phyloP scores from a whole-genome alignment of 2,329 filamentous ascomycete genomes.

The Colletotrichum acutatum region DNA sequence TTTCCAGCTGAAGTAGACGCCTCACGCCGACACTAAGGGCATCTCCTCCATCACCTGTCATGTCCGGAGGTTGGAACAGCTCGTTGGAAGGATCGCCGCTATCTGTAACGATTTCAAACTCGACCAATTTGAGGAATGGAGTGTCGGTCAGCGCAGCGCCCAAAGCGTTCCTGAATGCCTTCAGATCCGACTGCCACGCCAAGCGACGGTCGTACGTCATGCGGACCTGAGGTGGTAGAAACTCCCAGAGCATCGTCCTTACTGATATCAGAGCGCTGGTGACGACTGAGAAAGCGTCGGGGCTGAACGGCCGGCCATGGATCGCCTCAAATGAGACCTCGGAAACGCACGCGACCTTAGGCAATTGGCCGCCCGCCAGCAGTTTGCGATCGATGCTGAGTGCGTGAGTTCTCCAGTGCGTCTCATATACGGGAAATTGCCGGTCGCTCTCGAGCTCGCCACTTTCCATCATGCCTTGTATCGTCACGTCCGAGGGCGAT shows the following conservation, averaged over 20 bases:
- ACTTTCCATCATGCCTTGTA: no score
- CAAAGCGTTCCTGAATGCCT: neutral
- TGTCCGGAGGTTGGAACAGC: no score
- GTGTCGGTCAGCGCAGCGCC: neutral
- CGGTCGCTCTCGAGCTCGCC: no score
- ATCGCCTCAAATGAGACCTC: neutral
- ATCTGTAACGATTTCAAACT: neutral
- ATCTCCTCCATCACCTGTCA: neutral
- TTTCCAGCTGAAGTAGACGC: conserved; percentile 1
- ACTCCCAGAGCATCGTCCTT: neutral
- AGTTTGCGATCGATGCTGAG: no score
- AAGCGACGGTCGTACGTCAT: neutral
- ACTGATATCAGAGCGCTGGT: neutral
- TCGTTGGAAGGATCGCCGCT: no score
- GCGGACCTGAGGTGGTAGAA: neutral
- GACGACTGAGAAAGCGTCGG: neutral
- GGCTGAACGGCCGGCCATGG: neutral
- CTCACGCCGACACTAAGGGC: neutral
- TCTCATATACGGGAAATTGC: no score
- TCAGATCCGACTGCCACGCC: neutral
- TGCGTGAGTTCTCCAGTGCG: no score
- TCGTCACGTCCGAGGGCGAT: neutral
- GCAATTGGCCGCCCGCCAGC: no score
- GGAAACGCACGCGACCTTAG: neutral
- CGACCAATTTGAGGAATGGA: neutral